A percentile compares a stretch with the other conserved stretches of the same genome.
Evolutionary conservation across 768 basidiomycete species (phyloP).

Genomic region (Xerocomus brunneocitrinus): DNA sequence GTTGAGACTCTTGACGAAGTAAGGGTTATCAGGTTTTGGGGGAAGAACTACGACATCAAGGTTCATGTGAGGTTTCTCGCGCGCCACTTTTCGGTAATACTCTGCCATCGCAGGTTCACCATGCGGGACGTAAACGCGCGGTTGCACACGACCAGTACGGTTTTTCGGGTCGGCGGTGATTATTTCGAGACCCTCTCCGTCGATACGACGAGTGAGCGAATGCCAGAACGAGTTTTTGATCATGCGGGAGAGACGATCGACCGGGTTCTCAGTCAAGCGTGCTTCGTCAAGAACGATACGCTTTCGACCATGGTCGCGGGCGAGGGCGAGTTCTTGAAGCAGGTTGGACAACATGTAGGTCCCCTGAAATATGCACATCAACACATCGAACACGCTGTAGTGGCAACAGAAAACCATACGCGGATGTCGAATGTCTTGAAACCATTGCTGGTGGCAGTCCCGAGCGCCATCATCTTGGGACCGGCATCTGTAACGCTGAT

Average conservation of each 20-base stretch:
- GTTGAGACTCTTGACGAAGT: conserved; percentile 89
- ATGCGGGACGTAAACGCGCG: conserved; percentile 92
- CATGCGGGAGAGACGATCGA: conserved; percentile 95
- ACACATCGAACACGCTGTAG: conserved; percentile 3
- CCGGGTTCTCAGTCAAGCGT: conserved; percentile 96
- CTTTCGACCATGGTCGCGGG: conserved; percentile 90
- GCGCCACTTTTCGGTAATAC: conserved; percentile 89
- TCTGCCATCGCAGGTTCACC: conserved; percentile 92
- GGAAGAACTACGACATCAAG: conserved; percentile 92
- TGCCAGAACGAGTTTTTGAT: conserved; percentile 99
- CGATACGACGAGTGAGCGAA: conserved; percentile 91
- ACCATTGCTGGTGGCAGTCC: conserved; percentile 95
- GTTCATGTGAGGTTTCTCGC: conserved; percentile 89
- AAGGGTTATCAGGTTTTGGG: conserved; percentile 77
- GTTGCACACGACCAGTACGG: conserved; percentile 82
- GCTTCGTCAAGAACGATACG: conserved; percentile 98
- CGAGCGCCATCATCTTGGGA: conserved; percentile 92
- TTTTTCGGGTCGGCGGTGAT: conserved; percentile 99
- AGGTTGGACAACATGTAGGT: conserved; percentile 99
- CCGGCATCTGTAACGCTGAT: conserved; percentile 96
- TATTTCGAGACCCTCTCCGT: conserved; percentile 94
- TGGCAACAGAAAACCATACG: conserved; percentile 38
- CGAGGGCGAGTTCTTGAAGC: conserved; percentile 96
- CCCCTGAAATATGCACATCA: conserved; percentile 48
- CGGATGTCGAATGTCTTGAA: conserved; percentile 97